phyloP scores from a whole-genome alignment of 345 rosid genomes.

The Eutrema heterophyllum region DNA sequence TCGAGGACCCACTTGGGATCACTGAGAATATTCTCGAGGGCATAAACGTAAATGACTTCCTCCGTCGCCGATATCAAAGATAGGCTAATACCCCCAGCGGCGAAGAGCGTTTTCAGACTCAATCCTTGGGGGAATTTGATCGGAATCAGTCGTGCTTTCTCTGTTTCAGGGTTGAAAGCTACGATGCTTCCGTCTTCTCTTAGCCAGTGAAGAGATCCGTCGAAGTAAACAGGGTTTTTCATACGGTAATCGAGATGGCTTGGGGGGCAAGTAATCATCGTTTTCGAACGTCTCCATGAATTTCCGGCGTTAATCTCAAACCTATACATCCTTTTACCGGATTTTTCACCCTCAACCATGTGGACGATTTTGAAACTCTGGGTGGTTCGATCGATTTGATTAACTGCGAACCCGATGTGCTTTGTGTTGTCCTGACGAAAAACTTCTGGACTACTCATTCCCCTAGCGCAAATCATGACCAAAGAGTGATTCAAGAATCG shows the following conservation, averaged over 20 bases:
- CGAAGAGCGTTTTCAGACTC: neutral
- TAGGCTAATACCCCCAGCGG: neutral
- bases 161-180: neutral
- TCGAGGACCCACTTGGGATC: neutral
- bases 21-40: neutral
- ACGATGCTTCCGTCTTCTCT: constrained; percentile 1
- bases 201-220: constrained; percentile 15
- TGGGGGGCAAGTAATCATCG: neutral
- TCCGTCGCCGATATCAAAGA: neutral
- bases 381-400: neutral
- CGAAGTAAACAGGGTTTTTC: neutral
- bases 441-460: no score
- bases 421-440: neutral
- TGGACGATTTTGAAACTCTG: neutral
- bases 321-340: neutral
- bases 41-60: neutral
- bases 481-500: neutral
- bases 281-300: neutral
- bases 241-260: neutral
- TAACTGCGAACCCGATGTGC: neutral
- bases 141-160: neutral
- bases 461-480: no score
- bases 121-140: neutral
- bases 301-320: neutral
- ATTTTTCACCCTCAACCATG: neutral